A percentile compares a stretch with the other conserved stretches of the same genome.
phyloP scores from a whole-genome alignment of 2,329 filamentous ascomycete species.

The Epichloe festucae region DNA sequence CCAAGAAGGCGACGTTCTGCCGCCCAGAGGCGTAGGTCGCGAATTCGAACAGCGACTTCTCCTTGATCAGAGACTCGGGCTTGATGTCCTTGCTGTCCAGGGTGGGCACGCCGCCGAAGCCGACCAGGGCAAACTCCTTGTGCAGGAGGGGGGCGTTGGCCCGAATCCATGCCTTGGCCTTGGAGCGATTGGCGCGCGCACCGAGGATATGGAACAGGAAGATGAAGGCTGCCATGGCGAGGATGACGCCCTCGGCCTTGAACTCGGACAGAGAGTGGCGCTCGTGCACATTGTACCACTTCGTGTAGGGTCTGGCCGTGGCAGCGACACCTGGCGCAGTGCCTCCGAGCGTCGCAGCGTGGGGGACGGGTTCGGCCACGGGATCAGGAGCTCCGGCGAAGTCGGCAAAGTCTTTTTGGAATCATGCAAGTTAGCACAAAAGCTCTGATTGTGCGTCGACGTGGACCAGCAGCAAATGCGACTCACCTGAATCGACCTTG shows the following conservation, averaged over 20 bases:
- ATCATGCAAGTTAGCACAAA: not conserved
- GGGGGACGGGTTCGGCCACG: constrained; percentile 34
- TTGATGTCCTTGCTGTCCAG: constrained; percentile 28
- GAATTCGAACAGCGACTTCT: constrained; percentile 81
- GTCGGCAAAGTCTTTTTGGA: constrained; percentile 70
- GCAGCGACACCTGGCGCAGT: constrained; percentile 32
- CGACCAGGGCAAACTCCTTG: constrained; percentile 77
- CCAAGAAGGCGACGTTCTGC: constrained; percentile 83
- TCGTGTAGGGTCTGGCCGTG: constrained; percentile 58
- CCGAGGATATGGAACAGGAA: constrained; percentile 73
- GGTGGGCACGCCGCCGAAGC: constrained; percentile 51
- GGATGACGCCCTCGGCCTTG: constrained; percentile 70
- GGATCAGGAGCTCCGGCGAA: constrained; percentile 71
- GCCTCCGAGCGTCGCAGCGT: constrained; percentile 32
- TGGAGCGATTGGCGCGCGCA: constrained; percentile 63
- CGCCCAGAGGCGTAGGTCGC: constrained; percentile 79
- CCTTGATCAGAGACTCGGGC: constrained; percentile 49
- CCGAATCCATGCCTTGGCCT: constrained; percentile 68
- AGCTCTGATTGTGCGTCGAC: not conserved
- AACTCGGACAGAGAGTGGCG: constrained; percentile 76
- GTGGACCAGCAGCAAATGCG: not conserved
- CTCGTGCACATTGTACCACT: constrained; percentile 97
- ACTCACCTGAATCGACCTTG: constrained; percentile 51
- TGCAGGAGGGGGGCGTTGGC: constrained; percentile 60
- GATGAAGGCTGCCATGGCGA: constrained; percentile 61